A percentile compares a stretch with the other conserved stretches of the same genome.
Conservation (phyloP, 208 protist genomes). For the Acanthamoeba culbertsoni region DNA sequence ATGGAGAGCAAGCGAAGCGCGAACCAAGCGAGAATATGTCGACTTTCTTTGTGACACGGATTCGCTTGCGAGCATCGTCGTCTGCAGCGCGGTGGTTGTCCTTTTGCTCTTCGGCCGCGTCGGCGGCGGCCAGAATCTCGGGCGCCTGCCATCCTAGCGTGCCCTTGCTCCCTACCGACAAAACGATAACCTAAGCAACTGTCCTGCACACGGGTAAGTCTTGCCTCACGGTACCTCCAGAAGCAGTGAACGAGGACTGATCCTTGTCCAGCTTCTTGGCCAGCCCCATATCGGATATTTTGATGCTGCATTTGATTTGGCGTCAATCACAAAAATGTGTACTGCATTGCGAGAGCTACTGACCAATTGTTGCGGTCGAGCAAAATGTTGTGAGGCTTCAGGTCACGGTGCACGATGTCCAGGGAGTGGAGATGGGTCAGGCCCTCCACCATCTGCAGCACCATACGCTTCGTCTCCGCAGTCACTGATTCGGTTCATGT, state of each 20-base stretch:
- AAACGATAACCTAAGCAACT: too few species aligned
- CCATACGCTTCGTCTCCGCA: neutral
- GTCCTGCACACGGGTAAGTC: too few species aligned
- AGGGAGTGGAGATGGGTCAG: constrained; percentile 63
- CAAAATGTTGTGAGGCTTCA: constrained; percentile 68
- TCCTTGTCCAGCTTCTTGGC: constrained; percentile 64
- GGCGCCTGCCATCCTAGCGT: constrained; percentile 9
- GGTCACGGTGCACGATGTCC: constrained; percentile 65
- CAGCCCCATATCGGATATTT: constrained; percentile 70
- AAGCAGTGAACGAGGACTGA: neutral
- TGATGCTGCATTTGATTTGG: constrained; percentile 38
- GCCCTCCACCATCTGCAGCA: constrained; percentile 49
- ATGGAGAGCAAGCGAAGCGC: neutral
- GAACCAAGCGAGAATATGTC: constrained; percentile 63
- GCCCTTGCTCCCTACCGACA: neutral
- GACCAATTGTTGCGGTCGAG: constrained; percentile 13
- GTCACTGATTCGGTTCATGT: neutral
- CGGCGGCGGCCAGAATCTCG: neutral
- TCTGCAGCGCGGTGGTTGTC: neutral
- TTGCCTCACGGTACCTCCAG: neutral
- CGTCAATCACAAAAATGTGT: neutral
- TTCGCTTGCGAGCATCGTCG: neutral
- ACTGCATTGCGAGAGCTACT: too few species aligned
- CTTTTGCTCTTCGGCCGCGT: neutral
- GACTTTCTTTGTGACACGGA: constrained; percentile 58